A percentile compares a stretch with the other conserved stretches of the same genome.
Evolutionary conservation across 1,284 basidiomycete genomes (phyloP).

Genomic region (Malassezia caprae): DNA sequence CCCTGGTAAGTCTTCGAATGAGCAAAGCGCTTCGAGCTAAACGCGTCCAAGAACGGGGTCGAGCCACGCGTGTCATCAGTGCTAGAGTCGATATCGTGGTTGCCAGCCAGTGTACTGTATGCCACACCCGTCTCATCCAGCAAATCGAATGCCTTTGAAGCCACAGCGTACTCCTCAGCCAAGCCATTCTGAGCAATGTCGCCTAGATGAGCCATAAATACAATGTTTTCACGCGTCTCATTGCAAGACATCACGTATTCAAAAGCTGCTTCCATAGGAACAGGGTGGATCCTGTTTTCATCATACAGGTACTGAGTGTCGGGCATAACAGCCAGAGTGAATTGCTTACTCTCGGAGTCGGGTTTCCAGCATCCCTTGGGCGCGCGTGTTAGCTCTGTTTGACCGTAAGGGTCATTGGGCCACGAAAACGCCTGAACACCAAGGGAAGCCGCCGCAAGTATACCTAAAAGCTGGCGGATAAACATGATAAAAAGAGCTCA

Average conservation of each 20-base stretch:
- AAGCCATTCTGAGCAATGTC: conserved; percentile 6
- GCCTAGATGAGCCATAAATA: conserved; percentile 4
- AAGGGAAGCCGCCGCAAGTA: not conserved
- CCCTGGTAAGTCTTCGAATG: not conserved
- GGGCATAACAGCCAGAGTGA: conserved; percentile 4
- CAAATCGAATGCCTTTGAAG: not conserved
- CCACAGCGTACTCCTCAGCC: not conserved
- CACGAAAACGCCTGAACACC: not conserved
- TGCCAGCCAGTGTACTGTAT: conserved; percentile 6
- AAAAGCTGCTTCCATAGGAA: conserved; percentile 1
- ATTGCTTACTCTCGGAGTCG: not conserved
- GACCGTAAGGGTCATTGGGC: not conserved
- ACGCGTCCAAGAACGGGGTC: conserved; percentile 4
- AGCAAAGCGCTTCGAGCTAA: not conserved
- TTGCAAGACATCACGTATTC: not conserved
- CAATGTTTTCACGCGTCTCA: conserved; percentile 3
- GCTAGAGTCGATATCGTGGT: conserved; percentile 6
- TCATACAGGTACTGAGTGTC: conserved; percentile 8
- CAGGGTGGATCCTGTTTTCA: conserved; percentile 2
- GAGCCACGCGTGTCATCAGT: conserved; percentile 2
- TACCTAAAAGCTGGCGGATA: not conserved
- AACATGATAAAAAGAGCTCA: not conserved
- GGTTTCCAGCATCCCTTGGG: conserved; percentile 1
- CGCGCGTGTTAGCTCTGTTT: not conserved
- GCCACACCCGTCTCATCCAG: not conserved